Conservation (phyloP, 306 rosid genomes). For the Luffa acutangula region DNA sequence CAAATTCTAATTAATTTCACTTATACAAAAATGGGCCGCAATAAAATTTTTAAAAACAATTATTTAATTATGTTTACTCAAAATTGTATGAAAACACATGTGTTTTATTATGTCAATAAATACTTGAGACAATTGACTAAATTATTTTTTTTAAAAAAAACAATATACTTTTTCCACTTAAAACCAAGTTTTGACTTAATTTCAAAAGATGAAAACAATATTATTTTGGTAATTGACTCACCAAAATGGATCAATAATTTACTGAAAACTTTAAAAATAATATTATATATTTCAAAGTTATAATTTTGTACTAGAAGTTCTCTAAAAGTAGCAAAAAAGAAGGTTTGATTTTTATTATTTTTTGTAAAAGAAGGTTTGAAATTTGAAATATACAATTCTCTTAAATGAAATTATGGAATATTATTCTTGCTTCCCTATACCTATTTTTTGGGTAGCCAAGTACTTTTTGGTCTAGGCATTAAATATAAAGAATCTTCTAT, state of each 20-base stretch:
- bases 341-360: neutral
- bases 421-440: neutral
- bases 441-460: neutral
- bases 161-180: neutral
- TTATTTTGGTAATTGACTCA: neutral
- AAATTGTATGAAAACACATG: neutral
- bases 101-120: neutral
- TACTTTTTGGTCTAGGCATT: neutral
- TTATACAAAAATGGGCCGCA: too few species aligned
- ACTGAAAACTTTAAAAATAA: neutral
- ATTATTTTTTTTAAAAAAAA: neutral
- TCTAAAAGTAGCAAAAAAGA: neutral
- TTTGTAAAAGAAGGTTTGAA: neutral
- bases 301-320: neutral
- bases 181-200: neutral
- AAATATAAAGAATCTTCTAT: slow-evolving; percentile 9
- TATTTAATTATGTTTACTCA: too few species aligned
- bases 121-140: neutral
- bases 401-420: neutral
- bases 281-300: neutral
- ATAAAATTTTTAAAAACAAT: too few species aligned
- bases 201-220: neutral
- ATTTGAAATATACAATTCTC: neutral
- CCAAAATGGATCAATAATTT: neutral
- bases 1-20: too few species aligned